These are phyloP conservation scores for Acanthamoeba royreba DNA, from an alignment of 208 protist genomes.

Conservation along the genomic window DNA sequence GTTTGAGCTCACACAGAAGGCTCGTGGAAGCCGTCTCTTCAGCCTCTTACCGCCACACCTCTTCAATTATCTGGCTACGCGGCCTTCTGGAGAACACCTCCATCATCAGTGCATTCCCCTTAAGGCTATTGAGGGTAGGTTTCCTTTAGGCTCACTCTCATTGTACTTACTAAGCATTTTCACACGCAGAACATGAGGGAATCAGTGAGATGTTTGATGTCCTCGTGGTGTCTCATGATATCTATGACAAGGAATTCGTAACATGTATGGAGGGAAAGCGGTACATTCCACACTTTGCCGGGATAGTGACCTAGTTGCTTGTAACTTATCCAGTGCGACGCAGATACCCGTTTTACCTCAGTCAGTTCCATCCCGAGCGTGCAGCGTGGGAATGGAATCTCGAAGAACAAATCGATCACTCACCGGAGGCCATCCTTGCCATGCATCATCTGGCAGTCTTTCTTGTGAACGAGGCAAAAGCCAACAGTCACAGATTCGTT, in stretches of 20 bases:
- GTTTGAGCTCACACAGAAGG: background rate
- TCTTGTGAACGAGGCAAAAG: constrained; percentile 66
- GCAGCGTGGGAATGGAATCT: constrained; percentile 60
- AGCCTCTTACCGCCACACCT: background rate
- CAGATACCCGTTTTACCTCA: constrained; percentile 67
- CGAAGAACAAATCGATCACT: constrained; percentile 69
- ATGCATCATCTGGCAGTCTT: constrained; percentile 63
- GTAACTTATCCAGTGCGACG: too few relatives aligned
- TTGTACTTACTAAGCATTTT: background rate
- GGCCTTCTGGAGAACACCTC: constrained; percentile 63
- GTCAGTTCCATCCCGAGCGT: constrained; percentile 76
- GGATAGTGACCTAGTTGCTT: too few relatives aligned
- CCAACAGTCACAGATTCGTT: constrained; percentile 59
- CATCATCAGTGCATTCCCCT: constrained; percentile 60
- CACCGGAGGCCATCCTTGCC: constrained; percentile 44
- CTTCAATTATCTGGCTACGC: background rate
- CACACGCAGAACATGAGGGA: background rate
- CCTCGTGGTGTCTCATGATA: constrained; percentile 64
- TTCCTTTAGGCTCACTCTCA: too few relatives aligned
- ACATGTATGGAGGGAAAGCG: constrained; percentile 62
- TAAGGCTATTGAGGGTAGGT: background rate
- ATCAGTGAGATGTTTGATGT: constrained; percentile 51
- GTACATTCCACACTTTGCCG: too few relatives aligned
- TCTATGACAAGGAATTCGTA: constrained; percentile 61
- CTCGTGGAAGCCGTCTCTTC: background rate